Evolutionary conservation across 2,329 filamentous ascomycete species (phyloP).

Genomic region (Hypoxylon sp.): DNA sequence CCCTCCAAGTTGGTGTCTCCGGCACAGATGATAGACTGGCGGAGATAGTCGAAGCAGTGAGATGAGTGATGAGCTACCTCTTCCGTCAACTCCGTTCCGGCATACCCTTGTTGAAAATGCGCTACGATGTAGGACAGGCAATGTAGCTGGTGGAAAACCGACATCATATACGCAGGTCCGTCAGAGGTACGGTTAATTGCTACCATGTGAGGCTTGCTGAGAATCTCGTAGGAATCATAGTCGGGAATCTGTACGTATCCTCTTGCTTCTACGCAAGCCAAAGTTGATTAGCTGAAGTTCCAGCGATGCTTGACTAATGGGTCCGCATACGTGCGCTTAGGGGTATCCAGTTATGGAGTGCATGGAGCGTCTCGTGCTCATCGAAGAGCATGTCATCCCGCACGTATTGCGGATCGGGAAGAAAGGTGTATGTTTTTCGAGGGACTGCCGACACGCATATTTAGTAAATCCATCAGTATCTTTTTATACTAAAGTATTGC

Average conservation of each 20-base stretch:
- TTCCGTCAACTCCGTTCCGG: constrained; percentile 49
- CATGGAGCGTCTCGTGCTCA: constrained; percentile 50
- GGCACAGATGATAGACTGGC: constrained; percentile 55
- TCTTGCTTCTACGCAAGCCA: constrained; percentile 44
- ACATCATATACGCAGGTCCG: constrained; percentile 56
- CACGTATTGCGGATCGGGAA: constrained; percentile 50
- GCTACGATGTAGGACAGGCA: constrained; percentile 54
- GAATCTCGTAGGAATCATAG: constrained; percentile 47
- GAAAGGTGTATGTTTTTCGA: constrained; percentile 53
- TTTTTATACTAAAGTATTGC: too few relatives aligned
- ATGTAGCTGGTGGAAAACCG: constrained; percentile 57
- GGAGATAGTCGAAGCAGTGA: constrained; percentile 57
- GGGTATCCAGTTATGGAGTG: constrained; percentile 54
- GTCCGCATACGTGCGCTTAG: constrained; percentile 49
- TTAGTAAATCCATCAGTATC: constrained; percentile 20
- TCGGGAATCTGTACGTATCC: constrained; percentile 53
- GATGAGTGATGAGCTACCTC: constrained; percentile 54
- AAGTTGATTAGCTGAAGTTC: background rate
- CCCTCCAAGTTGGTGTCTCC: constrained; percentile 57
- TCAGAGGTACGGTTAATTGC: constrained; percentile 49
- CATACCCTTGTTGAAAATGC: constrained; percentile 55
- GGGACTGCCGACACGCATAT: constrained; percentile 47
- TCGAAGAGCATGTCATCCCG: constrained; percentile 54
- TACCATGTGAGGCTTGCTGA: constrained; percentile 50
- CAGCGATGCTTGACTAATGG: background rate